These are phyloP conservation scores for Pseudocercospora fijiensis DNA, from an alignment of 2,329 filamentous ascomycete species.

Conservation along the genomic window DNA sequence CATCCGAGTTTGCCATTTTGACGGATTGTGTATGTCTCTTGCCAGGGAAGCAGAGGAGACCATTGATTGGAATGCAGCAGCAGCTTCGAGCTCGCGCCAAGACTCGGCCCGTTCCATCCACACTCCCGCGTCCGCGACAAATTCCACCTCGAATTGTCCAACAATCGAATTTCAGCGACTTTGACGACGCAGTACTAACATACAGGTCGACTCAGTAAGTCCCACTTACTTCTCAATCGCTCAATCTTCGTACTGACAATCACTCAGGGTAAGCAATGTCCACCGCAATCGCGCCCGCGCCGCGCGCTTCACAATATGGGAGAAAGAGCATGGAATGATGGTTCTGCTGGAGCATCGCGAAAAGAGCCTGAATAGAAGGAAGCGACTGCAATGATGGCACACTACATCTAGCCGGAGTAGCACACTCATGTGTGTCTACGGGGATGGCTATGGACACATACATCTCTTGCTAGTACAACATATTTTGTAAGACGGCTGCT, in stretches of 20 bases:
- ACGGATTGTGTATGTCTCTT: neutral
- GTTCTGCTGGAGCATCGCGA: neutral
- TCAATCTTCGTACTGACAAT: neutral
- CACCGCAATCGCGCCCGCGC: neutral
- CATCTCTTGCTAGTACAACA: conserved; percentile 9
- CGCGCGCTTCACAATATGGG: conserved; percentile 1
- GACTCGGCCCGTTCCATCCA: neutral
- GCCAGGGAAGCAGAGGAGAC: neutral
- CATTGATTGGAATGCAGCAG: neutral
- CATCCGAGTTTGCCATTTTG: conserved; percentile 45
- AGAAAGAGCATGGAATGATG: conserved; percentile 7
- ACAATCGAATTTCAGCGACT: neutral
- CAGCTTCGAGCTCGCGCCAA: conserved; percentile 12
- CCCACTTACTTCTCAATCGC: neutral
- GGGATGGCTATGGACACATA: conserved; percentile 1
- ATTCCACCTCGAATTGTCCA: neutral
- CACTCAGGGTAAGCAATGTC: conserved; percentile 1
- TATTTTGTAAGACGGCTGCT: conserved; percentile 39
- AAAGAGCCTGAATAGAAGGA: neutral
- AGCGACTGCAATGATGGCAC: conserved; percentile 11
- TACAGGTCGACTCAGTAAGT: conserved; percentile 7
- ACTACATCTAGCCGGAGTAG: neutral
- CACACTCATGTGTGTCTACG: neutral
- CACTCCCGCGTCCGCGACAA: neutral
- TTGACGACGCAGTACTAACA: conserved; percentile 1